phyloP scores from a whole-genome alignment of 345 rosid species.

The Brassica carinata region DNA sequence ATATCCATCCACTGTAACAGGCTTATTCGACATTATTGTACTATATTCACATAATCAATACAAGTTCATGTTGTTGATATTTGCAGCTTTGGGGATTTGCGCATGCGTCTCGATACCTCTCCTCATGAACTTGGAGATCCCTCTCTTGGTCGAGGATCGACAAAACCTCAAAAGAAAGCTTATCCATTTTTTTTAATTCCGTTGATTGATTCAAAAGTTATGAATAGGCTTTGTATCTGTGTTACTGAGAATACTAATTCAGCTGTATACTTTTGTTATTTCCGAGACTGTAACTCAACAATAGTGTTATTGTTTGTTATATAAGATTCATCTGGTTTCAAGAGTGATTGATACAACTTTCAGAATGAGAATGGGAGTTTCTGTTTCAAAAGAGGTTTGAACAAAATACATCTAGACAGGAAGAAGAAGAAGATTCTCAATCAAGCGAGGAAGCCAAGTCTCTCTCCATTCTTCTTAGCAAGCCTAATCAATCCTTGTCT shows the following conservation, averaged over 20 bases:
- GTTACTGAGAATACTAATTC: neutral
- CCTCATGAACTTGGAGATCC: constrained; percentile 23
- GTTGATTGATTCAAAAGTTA: neutral
- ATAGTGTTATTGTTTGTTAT: constrained; percentile 10
- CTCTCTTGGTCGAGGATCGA: neutral
- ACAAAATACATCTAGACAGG: constrained; percentile 32
- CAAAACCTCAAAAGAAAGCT: neutral
- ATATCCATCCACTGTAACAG: neutral
- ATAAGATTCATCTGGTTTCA: constrained; percentile 13
- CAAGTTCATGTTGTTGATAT: constrained; percentile 14
- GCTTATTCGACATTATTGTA: neutral
- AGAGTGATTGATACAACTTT: neutral
- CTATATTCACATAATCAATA: neutral
- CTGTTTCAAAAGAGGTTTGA: constrained; percentile 10
- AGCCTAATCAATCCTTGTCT: constrained; percentile 94
- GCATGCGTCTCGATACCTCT: constrained; percentile 54
- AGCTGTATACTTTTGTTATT: neutral
- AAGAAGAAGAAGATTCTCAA: neutral
- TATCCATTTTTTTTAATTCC: neutral
- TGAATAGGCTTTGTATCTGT: constrained; percentile 14
- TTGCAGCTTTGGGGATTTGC: constrained; percentile 92
- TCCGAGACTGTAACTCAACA: neutral
- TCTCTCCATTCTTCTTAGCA: constrained; percentile 98
- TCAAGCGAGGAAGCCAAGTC: constrained; percentile 92
- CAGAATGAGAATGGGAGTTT: constrained; percentile 16